A percentile compares a stretch with the other conserved stretches of the same genome.
Evolutionary conservation across 2,329 filamentous ascomycete species (phyloP).

Genomic region (Atkinsonella hypoxylon): DNA sequence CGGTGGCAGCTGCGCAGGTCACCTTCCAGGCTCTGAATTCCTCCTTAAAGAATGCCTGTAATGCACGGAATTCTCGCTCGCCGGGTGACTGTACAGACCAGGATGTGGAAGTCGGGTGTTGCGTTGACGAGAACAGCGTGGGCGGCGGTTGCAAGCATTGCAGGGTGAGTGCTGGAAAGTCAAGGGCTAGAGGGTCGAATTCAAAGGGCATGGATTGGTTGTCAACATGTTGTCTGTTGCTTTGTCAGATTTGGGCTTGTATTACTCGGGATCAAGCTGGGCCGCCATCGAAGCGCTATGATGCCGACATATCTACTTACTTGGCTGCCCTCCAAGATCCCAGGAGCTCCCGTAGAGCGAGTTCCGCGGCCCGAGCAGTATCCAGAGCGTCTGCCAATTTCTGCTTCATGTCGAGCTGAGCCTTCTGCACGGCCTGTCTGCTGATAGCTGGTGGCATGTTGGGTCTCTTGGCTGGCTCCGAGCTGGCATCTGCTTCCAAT

Average conservation of each 20-base stretch:
- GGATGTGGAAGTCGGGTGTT: slow-evolving; percentile 64
- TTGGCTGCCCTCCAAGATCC: slow-evolving; percentile 73
- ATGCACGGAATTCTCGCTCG: slow-evolving; percentile 59
- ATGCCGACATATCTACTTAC: slow-evolving; percentile 33
- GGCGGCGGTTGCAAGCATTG: slow-evolving; percentile 70
- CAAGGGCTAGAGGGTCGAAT: slow-evolving; percentile 75
- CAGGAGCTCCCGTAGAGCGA: slow-evolving; percentile 74
- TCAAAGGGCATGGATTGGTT: slow-evolving; percentile 51
- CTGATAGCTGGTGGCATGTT: slow-evolving; percentile 31
- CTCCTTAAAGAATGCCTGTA: slow-evolving; percentile 54
- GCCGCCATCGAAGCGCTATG: not conserved
- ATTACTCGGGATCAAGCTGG: not conserved
- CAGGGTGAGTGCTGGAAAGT: slow-evolving; percentile 75
- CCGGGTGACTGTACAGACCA: slow-evolving; percentile 73
- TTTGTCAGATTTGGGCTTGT: slow-evolving; percentile 5
- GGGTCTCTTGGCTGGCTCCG: slow-evolving; percentile 24
- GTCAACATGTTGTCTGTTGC: slow-evolving; percentile 40
- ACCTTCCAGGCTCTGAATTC: slow-evolving; percentile 56
- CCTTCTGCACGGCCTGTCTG: slow-evolving; percentile 43
- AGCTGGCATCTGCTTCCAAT: slow-evolving; percentile 21
- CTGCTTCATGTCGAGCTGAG: slow-evolving; percentile 51
- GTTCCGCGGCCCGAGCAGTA: slow-evolving; percentile 69
- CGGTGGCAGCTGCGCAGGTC: slow-evolving; percentile 37
- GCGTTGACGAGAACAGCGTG: slow-evolving; percentile 70
- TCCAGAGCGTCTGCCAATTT: slow-evolving; percentile 60